Evolutionary conservation across 495 filamentous ascomycete genomes (phyloP).

Genomic region (Penicillium lagena): DNA sequence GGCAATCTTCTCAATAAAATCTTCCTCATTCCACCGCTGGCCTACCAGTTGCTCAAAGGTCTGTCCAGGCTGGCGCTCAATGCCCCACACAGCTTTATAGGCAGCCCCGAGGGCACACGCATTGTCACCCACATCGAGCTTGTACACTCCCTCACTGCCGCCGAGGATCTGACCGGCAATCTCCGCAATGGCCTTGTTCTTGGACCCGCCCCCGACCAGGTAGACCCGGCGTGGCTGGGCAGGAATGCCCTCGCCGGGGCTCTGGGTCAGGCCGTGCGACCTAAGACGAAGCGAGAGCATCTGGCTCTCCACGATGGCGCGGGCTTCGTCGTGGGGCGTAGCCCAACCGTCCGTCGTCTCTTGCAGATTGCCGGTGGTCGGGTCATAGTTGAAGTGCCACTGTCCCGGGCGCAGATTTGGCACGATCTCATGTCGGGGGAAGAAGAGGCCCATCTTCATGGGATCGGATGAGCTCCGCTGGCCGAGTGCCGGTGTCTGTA

Average conservation of each 20-base stretch:
- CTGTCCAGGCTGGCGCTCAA: slow-evolving; percentile 61
- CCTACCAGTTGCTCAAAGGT: slow-evolving; percentile 85
- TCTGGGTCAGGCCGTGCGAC: slow-evolving; percentile 64
- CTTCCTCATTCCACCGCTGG: slow-evolving; percentile 75
- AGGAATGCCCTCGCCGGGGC: slow-evolving; percentile 49
- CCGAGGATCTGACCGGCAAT: slow-evolving; percentile 83
- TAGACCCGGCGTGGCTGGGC: slow-evolving; percentile 86
- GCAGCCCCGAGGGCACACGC: slow-evolving; percentile 91
- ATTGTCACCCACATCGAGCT: slow-evolving; percentile 91
- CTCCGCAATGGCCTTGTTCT: slow-evolving; percentile 79
- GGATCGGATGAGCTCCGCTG: slow-evolving; percentile 42
- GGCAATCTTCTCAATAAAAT: slow-evolving; percentile 72
- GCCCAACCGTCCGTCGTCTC: slow-evolving; percentile 44
- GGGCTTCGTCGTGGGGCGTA: slow-evolving; percentile 60
- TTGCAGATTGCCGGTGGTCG: slow-evolving; percentile 30
- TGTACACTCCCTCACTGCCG: slow-evolving; percentile 80
- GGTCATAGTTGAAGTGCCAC: slow-evolving; percentile 71
- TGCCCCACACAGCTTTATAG: slow-evolving; percentile 94
- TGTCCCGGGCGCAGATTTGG: slow-evolving; percentile 78
- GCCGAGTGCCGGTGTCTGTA: slow-evolving; percentile 61
- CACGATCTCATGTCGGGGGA: slow-evolving; percentile 92
- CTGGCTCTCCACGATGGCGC: slow-evolving; percentile 90
- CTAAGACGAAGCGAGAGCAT: slow-evolving; percentile 84
- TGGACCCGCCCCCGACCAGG: slow-evolving; percentile 84
- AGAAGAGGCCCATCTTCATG: slow-evolving; percentile 85